Conservation (phyloP, 2,329 filamentous ascomycete genomes). For the Orbilia javanica region DNA sequence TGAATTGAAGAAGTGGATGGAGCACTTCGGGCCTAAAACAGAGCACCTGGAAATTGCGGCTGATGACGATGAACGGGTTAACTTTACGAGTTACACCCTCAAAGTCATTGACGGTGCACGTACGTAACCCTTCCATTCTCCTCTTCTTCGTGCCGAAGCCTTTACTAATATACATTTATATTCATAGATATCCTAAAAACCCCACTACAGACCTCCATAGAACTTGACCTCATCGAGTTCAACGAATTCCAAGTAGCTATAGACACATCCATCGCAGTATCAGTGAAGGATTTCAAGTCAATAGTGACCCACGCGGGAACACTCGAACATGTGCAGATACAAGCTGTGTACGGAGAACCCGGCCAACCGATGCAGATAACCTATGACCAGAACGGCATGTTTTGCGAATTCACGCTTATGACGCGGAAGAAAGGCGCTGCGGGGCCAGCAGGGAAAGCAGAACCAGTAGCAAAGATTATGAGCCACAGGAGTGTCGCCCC, state of each 20-base stretch:
- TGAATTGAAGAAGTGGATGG: slow-evolving; percentile 69
- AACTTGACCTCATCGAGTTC: slow-evolving; percentile 69
- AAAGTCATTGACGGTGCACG: slow-evolving; percentile 69
- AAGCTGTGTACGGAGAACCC: slow-evolving; percentile 69
- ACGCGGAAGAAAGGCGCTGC: slow-evolving; percentile 63
- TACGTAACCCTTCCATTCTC: slow-evolving; percentile 51
- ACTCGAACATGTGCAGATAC: slow-evolving; percentile 66
- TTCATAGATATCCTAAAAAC: slow-evolving; percentile 69
- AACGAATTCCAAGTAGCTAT: slow-evolving; percentile 69
- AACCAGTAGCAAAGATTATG: slow-evolving; percentile 48
- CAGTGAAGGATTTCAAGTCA: slow-evolving; percentile 70
- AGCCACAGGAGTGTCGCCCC: slow-evolving; percentile 12
- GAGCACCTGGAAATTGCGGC: slow-evolving; percentile 70
- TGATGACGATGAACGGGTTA: slow-evolving; percentile 67
- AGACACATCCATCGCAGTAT: slow-evolving; percentile 69
- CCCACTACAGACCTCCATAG: slow-evolving; percentile 70
- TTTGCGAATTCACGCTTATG: slow-evolving; percentile 71
- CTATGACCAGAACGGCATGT: slow-evolving; percentile 68
- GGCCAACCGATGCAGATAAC: slow-evolving; percentile 69
- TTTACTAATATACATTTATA: slow-evolving; percentile 36
- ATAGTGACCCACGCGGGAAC: slow-evolving; percentile 70
- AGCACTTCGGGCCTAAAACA: slow-evolving; percentile 70
- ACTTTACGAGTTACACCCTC: slow-evolving; percentile 71
- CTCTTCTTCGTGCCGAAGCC: neutral
- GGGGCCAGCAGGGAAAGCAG: slow-evolving; percentile 43